Conservation (phyloP, 2,329 filamentous ascomycete species). For the Penicillium aurantiogriseum region DNA sequence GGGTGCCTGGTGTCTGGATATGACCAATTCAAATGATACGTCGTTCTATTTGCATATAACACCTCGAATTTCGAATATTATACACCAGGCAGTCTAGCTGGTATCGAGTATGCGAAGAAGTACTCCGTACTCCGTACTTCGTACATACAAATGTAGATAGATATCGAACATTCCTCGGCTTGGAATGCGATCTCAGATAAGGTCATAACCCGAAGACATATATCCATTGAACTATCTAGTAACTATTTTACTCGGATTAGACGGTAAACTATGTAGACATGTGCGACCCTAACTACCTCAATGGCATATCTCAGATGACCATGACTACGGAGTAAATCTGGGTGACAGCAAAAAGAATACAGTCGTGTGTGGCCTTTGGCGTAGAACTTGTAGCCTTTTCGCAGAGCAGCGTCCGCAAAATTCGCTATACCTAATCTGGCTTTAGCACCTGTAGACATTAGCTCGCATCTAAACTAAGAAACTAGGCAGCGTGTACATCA, state of each 20-base stretch:
- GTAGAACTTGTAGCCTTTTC: no score
- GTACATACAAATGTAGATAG: neutral
- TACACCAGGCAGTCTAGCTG: neutral
- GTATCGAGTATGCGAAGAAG: neutral
- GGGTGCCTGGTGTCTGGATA: neutral
- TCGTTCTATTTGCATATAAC: neutral
- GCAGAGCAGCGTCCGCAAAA: no score
- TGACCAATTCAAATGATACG: neutral
- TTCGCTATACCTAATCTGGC: no score
- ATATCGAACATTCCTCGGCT: slow-evolving; percentile 4
- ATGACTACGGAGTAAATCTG: neutral
- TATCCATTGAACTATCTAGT: neutral
- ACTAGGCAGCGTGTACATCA: no score
- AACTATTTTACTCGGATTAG: neutral
- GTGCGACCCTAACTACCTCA: neutral
- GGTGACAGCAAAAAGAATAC: no score
- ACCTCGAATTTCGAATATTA: neutral
- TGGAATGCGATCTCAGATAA: slow-evolving; percentile 2
- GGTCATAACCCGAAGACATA: neutral
- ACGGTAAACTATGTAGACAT: neutral
- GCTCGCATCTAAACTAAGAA: no score
- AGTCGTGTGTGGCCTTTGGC: no score
- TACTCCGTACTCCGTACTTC: neutral
- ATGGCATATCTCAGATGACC: neutral
- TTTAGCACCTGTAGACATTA: no score